Evolutionary conservation across 73 alveolate species (phyloP), one percentile per base, ranked within the genome.

Genomic region (Breviolum minutum): DNA sequence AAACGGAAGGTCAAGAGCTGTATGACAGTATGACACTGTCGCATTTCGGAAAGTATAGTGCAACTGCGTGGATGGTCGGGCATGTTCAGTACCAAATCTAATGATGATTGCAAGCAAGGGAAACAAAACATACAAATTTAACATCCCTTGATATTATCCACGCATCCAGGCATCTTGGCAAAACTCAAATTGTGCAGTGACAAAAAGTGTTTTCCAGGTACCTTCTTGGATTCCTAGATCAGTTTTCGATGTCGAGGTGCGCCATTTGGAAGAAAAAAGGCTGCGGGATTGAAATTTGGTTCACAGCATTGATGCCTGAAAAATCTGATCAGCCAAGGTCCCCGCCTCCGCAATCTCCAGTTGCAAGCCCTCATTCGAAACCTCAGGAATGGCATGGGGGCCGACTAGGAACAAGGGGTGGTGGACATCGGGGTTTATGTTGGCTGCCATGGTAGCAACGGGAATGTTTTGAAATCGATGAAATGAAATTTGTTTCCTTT

Each of bases 211-310:
- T n/a, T 20, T 9, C 20, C 79, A 91, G 97, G 97, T 91, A 91
- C 76, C 74, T 91, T 30, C 70, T 91, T 26, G 97, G 97, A 32
- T 91, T 91, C 64, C 70, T 91, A 48, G 97, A 91, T 79, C 88
- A 91, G 64, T 91, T 91, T 73, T 91, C 97, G n/a, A 91, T 91
- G 97, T 91, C 97, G 5, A 19, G 97, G 97, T 54, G 69, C 77
- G 29, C 26, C 74, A 26, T 10, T 24, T 27, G 64, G 8, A 20
- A 12, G n/a, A 61, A n/a, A 24, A 40, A 40, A 40, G 54, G 54
- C 54, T 40, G 54, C 54, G 3, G 5, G 54, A 40, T 40, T 40
- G 54, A 40, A 40, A 40, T 40, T 40, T 40, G 54, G 54, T 82
- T 32, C 70, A n/a, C 30, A 54, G 63, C 48, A 27, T 14, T 8